Evolutionary conservation across 768 basidiomycete species (phyloP).

Genomic region (Leccinellum luteum): DNA sequence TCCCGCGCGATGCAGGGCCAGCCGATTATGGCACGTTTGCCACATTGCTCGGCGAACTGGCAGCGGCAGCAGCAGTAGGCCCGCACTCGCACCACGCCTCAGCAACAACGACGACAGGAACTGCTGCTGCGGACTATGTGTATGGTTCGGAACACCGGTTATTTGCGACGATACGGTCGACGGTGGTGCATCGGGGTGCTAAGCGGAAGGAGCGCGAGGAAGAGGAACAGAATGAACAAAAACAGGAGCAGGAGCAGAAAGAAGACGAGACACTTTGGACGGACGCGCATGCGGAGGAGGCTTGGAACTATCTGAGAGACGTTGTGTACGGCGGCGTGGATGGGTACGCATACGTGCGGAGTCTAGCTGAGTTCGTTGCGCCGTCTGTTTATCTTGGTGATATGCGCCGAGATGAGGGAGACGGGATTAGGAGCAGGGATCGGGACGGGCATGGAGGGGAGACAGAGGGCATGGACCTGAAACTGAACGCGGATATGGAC

Average conservation of each 20-base stretch:
- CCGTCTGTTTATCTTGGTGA: constrained; percentile 19
- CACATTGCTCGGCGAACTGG: background rate
- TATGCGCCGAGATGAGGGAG: background rate
- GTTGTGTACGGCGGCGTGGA: constrained; percentile 80
- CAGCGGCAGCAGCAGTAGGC: background rate
- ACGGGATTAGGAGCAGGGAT: background rate
- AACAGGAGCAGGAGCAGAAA: constrained; percentile 3
- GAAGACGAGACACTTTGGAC: constrained; percentile 44
- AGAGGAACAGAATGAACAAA: background rate
- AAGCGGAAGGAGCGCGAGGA: constrained; percentile 17
- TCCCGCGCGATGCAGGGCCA: constrained; percentile 50
- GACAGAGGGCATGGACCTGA: background rate
- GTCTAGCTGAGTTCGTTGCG: constrained; percentile 69
- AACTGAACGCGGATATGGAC: background rate
- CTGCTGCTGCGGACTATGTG: constrained; percentile 3
- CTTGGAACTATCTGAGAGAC: constrained; percentile 65
- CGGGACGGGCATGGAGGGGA: background rate
- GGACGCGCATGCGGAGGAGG: constrained; percentile 45
- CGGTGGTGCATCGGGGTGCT: constrained; percentile 24
- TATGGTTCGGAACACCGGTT: constrained; percentile 19
- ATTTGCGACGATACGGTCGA: constrained; percentile 40
- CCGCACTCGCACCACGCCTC: background rate
- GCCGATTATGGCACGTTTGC: constrained; percentile 60
- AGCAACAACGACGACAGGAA: background rate
- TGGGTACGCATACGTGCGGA: constrained; percentile 72